phyloP scores from a whole-genome alignment of 2,329 filamentous ascomycete genomes.

The Colletotrichum falcatum region DNA sequence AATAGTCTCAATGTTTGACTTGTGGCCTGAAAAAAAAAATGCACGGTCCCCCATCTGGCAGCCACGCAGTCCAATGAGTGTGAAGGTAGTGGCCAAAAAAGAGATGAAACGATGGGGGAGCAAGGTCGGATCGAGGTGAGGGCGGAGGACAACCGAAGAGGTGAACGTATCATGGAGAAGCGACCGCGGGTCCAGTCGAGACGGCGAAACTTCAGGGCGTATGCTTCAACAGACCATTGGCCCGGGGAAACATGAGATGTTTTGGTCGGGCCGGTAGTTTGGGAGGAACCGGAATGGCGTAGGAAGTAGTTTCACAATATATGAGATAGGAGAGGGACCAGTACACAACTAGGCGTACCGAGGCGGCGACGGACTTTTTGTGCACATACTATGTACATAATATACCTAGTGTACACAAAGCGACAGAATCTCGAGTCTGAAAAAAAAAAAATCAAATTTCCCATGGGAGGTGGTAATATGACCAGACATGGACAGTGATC shows the following conservation, averaged over 20 bases:
- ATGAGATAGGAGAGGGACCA: background rate
- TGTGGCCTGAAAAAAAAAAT: background rate
- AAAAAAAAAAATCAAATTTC: background rate
- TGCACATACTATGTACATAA: too few species aligned
- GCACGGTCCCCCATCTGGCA: conserved; percentile 26
- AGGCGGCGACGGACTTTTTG: background rate
- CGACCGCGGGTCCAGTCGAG: background rate
- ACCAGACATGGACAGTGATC: background rate
- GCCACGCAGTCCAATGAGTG: conserved; percentile 20
- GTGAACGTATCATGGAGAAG: background rate
- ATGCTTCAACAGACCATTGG: background rate
- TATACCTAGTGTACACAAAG: background rate
- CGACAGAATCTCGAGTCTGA: background rate
- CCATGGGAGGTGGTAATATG: background rate
- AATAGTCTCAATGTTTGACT: background rate
- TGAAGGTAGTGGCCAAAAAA: conserved; percentile 23
- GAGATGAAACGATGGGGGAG: conserved; percentile 33
- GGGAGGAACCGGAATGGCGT: background rate
- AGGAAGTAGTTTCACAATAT: conserved; percentile 17
- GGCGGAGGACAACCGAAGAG: conserved; percentile 5
- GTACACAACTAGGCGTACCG: background rate
- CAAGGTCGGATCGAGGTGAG: conserved; percentile 20
- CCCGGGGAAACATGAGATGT: background rate
- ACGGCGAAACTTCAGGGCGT: background rate
- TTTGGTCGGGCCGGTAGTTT: background rate